A percentile compares a stretch with the other conserved stretches of the same genome.
These are phyloP conservation scores for Pleurozium schreberi DNA, from an alignment of 225 moss, liverwort and hornwort species.

Conservation along the genomic window DNA sequence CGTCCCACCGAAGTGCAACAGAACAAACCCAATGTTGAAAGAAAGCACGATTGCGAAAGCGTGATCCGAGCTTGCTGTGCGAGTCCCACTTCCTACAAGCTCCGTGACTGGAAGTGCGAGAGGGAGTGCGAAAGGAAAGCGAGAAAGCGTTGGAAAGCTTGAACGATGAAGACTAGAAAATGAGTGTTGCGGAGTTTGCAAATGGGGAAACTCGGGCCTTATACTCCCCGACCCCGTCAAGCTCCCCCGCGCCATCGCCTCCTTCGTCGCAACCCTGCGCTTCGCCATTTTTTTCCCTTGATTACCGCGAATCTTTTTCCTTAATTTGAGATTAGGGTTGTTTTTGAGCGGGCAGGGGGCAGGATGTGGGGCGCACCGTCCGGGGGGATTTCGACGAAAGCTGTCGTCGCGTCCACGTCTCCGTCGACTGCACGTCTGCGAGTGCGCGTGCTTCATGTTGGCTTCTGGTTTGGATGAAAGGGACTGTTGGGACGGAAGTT, in stretches of 20 bases:
- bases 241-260: background rate
- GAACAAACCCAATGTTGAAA: background rate
- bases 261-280: background rate
- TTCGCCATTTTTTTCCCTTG: background rate
- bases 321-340: background rate
- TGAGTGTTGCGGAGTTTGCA: slow-evolving; percentile 1
- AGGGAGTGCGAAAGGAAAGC: background rate
- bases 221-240: slow-evolving; percentile 33
- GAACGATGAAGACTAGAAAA: slow-evolving; percentile 3
- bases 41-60: slow-evolving; percentile 13
- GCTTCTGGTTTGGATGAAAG: background rate
- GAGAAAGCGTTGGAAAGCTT: slow-evolving; percentile 10
- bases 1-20: slow-evolving; percentile 3
- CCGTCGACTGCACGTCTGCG: background rate
- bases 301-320: background rate
- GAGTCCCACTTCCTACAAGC: slow-evolving; percentile 15
- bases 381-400: background rate
- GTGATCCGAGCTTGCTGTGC: slow-evolving; percentile 38
- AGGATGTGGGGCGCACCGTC: background rate
- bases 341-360: background rate
- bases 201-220: background rate
- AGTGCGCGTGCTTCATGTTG: background rate
- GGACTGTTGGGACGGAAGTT: background rate
- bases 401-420: background rate
- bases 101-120: slow-evolving; percentile 26